Percentiles rank a stretch among this genome's conserved stretches.
Conservation (phyloP, 495 filamentous ascomycete genomes). For the Schizothecium vesticola region DNA sequence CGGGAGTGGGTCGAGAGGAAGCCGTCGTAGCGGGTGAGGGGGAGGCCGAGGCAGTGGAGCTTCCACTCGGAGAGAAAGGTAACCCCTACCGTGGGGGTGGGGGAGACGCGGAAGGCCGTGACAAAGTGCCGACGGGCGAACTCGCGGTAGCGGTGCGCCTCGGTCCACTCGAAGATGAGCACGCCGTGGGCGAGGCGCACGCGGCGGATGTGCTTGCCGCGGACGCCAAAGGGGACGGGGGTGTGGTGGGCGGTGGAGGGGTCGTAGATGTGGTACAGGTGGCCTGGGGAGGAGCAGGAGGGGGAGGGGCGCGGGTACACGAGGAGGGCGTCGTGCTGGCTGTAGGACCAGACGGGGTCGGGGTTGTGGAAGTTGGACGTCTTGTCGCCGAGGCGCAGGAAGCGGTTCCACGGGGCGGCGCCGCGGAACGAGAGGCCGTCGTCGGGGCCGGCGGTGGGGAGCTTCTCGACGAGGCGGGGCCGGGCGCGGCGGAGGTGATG, state of each 20-base stretch:
- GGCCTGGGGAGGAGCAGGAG: conserved; percentile 12
- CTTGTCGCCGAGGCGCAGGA: conserved; percentile 44
- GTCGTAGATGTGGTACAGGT: conserved; percentile 51
- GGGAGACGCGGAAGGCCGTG: conserved; percentile 53
- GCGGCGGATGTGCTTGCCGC: conserved; percentile 52
- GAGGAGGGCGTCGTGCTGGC: conserved; percentile 49
- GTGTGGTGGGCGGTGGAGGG: conserved; percentile 40
- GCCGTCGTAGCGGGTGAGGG: conserved; percentile 53
- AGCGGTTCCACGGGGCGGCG: conserved; percentile 53
- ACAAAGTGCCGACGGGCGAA: conserved; percentile 60
- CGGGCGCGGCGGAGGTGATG: conserved; percentile 46
- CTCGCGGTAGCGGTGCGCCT: conserved; percentile 52
- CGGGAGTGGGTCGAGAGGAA: conserved; percentile 61
- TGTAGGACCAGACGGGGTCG: conserved; percentile 57
- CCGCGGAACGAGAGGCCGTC: conserved; percentile 35
- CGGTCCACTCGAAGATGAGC: conserved; percentile 63
- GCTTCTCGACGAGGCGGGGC: conserved; percentile 46
- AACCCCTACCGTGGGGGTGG: conserved; percentile 42
- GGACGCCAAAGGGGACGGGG: conserved; percentile 51
- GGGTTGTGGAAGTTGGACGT: conserved; percentile 42
- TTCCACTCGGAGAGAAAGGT: conserved; percentile 63
- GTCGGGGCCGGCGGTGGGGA: conserved; percentile 29
- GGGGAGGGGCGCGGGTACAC: conserved; percentile 42
- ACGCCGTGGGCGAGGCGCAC: conserved; percentile 52
- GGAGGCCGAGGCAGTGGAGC: conserved; percentile 57